Evolutionary conservation across 257 asterid species (phyloP), one percentile per base, ranked within the genome.

Genomic region (Petrea volubilis): DNA sequence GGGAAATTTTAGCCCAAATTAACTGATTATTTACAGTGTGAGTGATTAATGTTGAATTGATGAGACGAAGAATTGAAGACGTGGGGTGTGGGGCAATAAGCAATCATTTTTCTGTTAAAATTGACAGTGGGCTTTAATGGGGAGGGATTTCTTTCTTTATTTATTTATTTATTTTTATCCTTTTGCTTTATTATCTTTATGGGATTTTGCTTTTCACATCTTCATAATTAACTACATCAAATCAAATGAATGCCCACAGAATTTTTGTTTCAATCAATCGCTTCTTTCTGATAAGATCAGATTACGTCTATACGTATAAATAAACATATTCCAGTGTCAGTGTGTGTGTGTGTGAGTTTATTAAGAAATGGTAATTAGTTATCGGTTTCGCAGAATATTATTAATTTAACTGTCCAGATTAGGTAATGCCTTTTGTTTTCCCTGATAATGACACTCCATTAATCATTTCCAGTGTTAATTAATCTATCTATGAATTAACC

Each of bases 381-480:
- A 34, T 25, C 27, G 25, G 40, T 38, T 68, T 34, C 3, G 10
- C 24, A 33, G 17, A 24, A 33, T 18, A 49, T 1, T 50, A 20
- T 50, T 50, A 50, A 7, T 55, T 49, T 59, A 47, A 43, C 49
- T 64, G 53, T 27, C 67, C 60, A 21, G 77, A 72, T 78, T 73
- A 34, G 69, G 70, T 50, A 73, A 46, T 68, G 60, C 62, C 67
- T 56, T 61, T n/a, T n/a, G n/a, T n/a, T n/a, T 57, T 53, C 9
- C 52, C 28, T 80, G 81, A 80, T 24, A 68, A 70, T 52, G 81
- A 76, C 81, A 63, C 41, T 70, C 74, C 66, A 67, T 72, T 80
- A 67, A 33, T 28, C 50, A 66, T 61, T 28, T 52, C 21, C 58
- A 29, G 28, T 44, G 40, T 51, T 52, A 79, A 75, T 62, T 71